A percentile compares a stretch with the other conserved stretches of the same genome.
Evolutionary conservation across 2,329 filamentous ascomycete genomes (phyloP).

Genomic region (Thelonectria olida): DNA sequence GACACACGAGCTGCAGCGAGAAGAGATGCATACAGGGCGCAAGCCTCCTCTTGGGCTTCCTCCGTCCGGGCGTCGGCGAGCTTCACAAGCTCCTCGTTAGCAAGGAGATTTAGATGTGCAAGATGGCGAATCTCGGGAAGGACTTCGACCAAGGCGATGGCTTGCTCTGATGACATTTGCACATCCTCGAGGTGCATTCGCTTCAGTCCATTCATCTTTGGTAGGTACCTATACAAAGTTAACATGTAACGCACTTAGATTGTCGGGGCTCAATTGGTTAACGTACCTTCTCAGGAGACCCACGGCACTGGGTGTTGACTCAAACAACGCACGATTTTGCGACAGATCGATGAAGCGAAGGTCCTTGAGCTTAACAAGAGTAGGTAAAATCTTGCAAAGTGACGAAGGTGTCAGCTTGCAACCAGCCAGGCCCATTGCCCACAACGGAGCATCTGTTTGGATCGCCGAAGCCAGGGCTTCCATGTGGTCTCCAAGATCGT

Average conservation of each 20-base stretch:
- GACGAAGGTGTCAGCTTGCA: constrained; percentile 81
- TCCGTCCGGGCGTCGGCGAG: constrained; percentile 82
- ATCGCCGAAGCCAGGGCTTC: constrained; percentile 62
- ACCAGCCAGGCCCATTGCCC: constrained; percentile 85
- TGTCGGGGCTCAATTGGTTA: too few relatives aligned
- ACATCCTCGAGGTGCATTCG: constrained; percentile 89
- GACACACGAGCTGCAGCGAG: constrained; percentile 89
- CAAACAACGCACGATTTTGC: constrained; percentile 85
- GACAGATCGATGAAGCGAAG: constrained; percentile 93
- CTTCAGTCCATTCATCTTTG: constrained; percentile 79
- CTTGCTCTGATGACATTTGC: constrained; percentile 84
- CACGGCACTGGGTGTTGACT: constrained; percentile 76
- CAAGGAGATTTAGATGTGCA: constrained; percentile 86
- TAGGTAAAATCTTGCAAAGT: constrained; percentile 79
- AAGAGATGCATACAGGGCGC: constrained; percentile 89
- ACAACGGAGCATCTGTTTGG: constrained; percentile 67
- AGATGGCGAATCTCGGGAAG: constrained; percentile 83
- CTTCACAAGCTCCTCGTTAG: constrained; percentile 77
- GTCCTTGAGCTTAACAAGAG: constrained; percentile 72
- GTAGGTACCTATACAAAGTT: constrained; percentile 69
- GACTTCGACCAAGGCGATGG: constrained; percentile 89
- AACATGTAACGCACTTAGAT: not conserved
- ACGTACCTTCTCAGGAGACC: constrained; percentile 76
- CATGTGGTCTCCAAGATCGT: constrained; percentile 70
- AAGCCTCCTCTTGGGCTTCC: constrained; percentile 88